phyloP scores from a whole-genome alignment of 306 rosid genomes.

The Cicer chorassanicum region DNA sequence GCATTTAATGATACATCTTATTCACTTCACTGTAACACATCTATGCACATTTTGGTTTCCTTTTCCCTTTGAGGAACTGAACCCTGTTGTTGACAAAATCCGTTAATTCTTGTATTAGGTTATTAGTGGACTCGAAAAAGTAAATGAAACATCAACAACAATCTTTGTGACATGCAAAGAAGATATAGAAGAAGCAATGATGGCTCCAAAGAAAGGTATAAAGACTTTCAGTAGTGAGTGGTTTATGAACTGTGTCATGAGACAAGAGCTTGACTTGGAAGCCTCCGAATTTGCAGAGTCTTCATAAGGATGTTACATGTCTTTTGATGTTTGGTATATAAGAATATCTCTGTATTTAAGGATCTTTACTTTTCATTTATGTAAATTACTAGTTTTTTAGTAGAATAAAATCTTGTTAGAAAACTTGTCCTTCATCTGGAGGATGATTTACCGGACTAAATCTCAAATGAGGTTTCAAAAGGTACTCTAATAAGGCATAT shows the following conservation, averaged over 20 bases:
- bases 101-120: slow-evolving; percentile 50
- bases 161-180: no score
- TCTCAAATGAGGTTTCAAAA: slow-evolving; percentile 23
- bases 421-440: background rate
- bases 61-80: background rate
- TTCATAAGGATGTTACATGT: no score
- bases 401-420: background rate
- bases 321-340: slow-evolving; percentile 13
- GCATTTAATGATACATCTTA: slow-evolving; percentile 23
- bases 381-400: background rate
- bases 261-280: no score
- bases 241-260: no score
- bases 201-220: no score
- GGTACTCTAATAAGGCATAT: background rate
- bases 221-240: no score
- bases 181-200: no score
- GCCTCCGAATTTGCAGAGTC: no score
- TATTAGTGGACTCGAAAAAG: slow-evolving; percentile 52
- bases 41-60: slow-evolving; percentile 11
- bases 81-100: background rate
- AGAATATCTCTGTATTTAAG: background rate
- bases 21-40: slow-evolving; percentile 14
- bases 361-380: background rate
- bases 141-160: slow-evolving; percentile 50
- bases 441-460: background rate